Evolutionary conservation across 139 green algal species (phyloP), one percentile per base, ranked within the genome.

Genomic region (Diplosphaera chodatii): DNA sequence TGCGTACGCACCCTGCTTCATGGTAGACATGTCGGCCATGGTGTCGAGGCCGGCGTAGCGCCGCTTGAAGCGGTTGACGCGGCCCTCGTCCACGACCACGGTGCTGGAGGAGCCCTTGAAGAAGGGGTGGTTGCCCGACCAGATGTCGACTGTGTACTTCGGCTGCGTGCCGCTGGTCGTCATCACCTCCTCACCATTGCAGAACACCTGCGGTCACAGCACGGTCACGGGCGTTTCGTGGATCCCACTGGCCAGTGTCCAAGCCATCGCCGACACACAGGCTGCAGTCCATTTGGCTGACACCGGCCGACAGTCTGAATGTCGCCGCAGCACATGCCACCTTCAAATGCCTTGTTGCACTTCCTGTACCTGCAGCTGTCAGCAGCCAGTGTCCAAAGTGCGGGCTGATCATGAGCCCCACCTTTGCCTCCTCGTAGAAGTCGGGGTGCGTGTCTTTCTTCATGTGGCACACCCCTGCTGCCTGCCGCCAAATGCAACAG

Each of bases 111-210:
- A 70, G 66, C 89, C 90, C 85, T 93, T 85, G 88, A 90, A 98
- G 80, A 96, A 97, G 34, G 93, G 93, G 81, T 98, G 93, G 84
- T 98, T 98, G 48, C 94, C 94, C 8, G 82, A 93, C 92, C 96
- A 99, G 68, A 99, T 88, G 69, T 99, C 94, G 34, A 99, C 94
- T 72, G 88, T 85, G 84, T 97, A 97, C 32, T 80, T 40, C 32
- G 73, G 33, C 87, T 95, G 88, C 22, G 91, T 96, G 72, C 94
- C 94, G 59, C 85, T 88, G 16, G 93, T 81, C 16, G 77, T 84
- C 84, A 98, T 86, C 27, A 99, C 94, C 80, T 97, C 87, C 78
- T 96, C 91, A n/a, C 94, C 94, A 79, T 98, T 98, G 92, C 94
- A 99, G 33, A 94, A 88, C 8, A 97, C 91, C 85, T 93, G 74